Percentiles rank a stretch among this genome's conserved stretches.
Conservation (phyloP, 352 stramenopile species). For the Globisporangium splendens region DNA sequence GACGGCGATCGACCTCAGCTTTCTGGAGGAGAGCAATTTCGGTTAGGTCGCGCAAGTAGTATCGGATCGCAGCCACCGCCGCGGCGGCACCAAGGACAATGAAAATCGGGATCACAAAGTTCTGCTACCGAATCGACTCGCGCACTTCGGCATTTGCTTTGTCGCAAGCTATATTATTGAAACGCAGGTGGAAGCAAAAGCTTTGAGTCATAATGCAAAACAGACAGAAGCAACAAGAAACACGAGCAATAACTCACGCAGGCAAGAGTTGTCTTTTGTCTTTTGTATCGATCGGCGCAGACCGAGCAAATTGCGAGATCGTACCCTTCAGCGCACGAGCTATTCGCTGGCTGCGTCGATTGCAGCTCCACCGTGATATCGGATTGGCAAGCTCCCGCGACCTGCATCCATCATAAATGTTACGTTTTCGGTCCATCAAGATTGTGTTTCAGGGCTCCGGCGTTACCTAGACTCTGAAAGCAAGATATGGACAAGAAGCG, state of each 20-base stretch:
- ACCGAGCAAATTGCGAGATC: slow-evolving; percentile 69
- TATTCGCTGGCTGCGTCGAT: slow-evolving; percentile 12
- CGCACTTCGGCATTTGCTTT: slow-evolving; percentile 45
- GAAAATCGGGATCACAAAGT: slow-evolving; percentile 69
- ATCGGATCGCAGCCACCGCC: slow-evolving; percentile 32
- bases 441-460: too few species aligned
- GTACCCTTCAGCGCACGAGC: slow-evolving; percentile 47
- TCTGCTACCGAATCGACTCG: slow-evolving; percentile 56
- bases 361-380: slow-evolving; percentile 43
- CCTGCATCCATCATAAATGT: slow-evolving; percentile 11
- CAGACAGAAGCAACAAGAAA: background rate
- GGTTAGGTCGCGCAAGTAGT: slow-evolving; percentile 57
- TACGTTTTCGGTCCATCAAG: too few species aligned
- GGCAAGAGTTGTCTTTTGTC: slow-evolving; percentile 45
- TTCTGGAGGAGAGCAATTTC: slow-evolving; percentile 61
- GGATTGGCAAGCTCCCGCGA: slow-evolving; percentile 40
- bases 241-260: slow-evolving; percentile 34
- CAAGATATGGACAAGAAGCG: too few species aligned
- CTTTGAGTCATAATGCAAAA: background rate
- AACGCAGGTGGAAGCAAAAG: background rate
- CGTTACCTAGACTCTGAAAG: too few species aligned
- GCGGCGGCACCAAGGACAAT: slow-evolving; percentile 28
- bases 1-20: slow-evolving; percentile 49
- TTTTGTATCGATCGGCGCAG: slow-evolving; percentile 55
- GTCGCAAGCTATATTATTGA: slow-evolving; percentile 34